Base-by-base conservation (phyloP, 305 asterid species). In the Withania somnifera region DNA sequence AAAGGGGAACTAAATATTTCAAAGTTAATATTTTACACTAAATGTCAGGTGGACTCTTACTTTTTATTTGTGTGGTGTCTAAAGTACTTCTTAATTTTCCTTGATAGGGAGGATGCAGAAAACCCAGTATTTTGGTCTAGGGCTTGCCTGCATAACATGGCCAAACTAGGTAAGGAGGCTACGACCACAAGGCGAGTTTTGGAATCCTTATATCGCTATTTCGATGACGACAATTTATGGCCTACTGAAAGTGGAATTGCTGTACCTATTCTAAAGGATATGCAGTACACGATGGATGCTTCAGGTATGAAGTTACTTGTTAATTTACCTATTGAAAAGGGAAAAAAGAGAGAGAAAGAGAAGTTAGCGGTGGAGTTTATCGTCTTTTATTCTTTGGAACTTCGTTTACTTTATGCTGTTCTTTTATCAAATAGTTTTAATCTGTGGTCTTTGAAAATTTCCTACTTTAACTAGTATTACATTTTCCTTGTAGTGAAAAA, bases 161-260 rank as follows among this genome's bases (percentile, higher is more conserved):
- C 99, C 78, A 97, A 92, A 85, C 95, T 97, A 54, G 99, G 97
- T 82, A 97, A 91, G 87, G 99, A 95, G 87, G 98, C 95, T 82
- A 92, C 98, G 40, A 97, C 99, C 47, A 95, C 93, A 97, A 96
- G 99, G 58, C 95, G 97, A 36, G 97, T 97, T 89, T 91, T 95
- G 63, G 99, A 97, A 87, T 95, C 98, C 47, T 86, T 95, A 85
- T 95, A 93, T 83, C 94, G 98, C 42, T 95, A 91, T 86, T 93
- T 95, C 22, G 99, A 97, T 80, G 86, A 81, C 52, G 97, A 89
- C 80, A 92, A 93, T 85, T 88, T 89, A 4, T 97, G 99, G 99
- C 90, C 91, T 45, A 77, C 88, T 42, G 87, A 90, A 83, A 69
- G 80, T 51, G 98, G 95, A 84, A 89, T 91, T 78, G 99, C 98